Evolutionary conservation across 768 basidiomycete genomes (phyloP).

Genomic region (Royoungia palumana): DNA sequence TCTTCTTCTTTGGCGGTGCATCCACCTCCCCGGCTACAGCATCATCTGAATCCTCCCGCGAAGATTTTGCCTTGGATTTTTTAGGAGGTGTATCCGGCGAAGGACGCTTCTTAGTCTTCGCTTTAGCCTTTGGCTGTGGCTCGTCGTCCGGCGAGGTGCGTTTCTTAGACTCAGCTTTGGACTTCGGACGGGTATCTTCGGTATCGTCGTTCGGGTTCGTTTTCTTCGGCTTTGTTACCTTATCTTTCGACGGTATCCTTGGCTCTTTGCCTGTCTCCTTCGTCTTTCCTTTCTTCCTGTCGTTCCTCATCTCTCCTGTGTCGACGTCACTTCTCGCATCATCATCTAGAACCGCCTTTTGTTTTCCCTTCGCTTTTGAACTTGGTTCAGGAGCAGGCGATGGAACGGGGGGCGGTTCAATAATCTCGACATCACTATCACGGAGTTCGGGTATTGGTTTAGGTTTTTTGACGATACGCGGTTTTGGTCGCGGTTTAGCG

Average conservation of each 20-base stretch:
- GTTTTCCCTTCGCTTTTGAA: slow-evolving; percentile 38
- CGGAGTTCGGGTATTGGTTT: slow-evolving; percentile 16
- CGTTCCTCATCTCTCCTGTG: slow-evolving; percentile 26
- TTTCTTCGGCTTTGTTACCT: slow-evolving; percentile 25
- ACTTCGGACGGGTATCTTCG: slow-evolving; percentile 12
- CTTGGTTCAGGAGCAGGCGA: slow-evolving; percentile 21
- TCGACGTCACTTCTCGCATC: slow-evolving; percentile 14
- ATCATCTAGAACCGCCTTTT: slow-evolving; percentile 29
- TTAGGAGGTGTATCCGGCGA: slow-evolving; percentile 18
- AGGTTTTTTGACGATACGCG: slow-evolving; percentile 13
- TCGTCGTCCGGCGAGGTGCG: slow-evolving; percentile 18
- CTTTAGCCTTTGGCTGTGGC: slow-evolving; percentile 13
- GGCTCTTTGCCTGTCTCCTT: slow-evolving; percentile 20
- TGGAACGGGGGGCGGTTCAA: slow-evolving; percentile 12
- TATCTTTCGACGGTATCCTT: slow-evolving; percentile 30
- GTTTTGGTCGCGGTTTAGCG: slow-evolving; percentile 25
- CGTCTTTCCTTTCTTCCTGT: slow-evolving; percentile 22
- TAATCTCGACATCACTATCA: slow-evolving; percentile 33
- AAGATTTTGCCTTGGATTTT: slow-evolving; percentile 19
- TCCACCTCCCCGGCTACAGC: slow-evolving; percentile 19
- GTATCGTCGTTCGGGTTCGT: slow-evolving; percentile 16
- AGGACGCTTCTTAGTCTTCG: slow-evolving; percentile 16
- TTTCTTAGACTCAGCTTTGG: slow-evolving; percentile 18
- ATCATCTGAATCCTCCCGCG: slow-evolving; percentile 18
- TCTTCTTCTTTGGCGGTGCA: slow-evolving; percentile 56